A percentile compares a stretch with the other conserved stretches of the same genome.
phyloP scores from a whole-genome alignment of 306 rosid species.

The Malus asiatica region DNA sequence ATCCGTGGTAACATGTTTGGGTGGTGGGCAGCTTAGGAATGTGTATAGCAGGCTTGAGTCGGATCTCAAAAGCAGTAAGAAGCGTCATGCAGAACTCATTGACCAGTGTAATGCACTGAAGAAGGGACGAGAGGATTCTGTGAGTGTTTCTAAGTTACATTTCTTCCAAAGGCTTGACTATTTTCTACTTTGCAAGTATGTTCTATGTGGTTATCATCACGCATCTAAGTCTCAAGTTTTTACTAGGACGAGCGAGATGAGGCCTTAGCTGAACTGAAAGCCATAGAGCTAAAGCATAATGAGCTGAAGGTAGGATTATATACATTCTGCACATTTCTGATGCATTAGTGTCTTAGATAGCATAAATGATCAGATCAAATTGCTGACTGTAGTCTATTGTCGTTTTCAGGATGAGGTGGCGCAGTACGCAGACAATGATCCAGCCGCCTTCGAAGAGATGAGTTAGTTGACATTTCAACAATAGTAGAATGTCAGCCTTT shows the following conservation, averaged over 20 bases:
- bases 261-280: conserved; percentile 68
- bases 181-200: background rate
- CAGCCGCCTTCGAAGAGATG: conserved; percentile 88
- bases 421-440: conserved; percentile 87
- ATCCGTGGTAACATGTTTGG: background rate
- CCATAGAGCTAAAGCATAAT: conserved; percentile 54
- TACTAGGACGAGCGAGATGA: conserved; percentile 71
- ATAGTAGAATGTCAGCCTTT: background rate
- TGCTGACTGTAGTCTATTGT: conserved; percentile 13
- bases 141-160: conserved; percentile 31
- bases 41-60: conserved; percentile 69
- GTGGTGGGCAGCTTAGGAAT: conserved; percentile 61
- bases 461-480: conserved; percentile 40
- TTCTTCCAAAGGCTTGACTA: conserved; percentile 9
- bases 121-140: conserved; percentile 92
- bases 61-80: conserved; percentile 56
- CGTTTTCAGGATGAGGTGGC: conserved; percentile 63
- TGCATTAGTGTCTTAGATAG: background rate
- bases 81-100: conserved; percentile 52
- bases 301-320: conserved; percentile 56
- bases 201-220: conserved; percentile 5
- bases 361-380: background rate
- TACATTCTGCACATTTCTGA: conserved; percentile 4
- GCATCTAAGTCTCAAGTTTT: conserved; percentile 12
- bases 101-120: conserved; percentile 57